A percentile compares a stretch with the other conserved stretches of the same genome.
These are phyloP conservation scores for Psilocybe azurescens DNA, from an alignment of 768 basidiomycete species.

Conservation along the genomic window DNA sequence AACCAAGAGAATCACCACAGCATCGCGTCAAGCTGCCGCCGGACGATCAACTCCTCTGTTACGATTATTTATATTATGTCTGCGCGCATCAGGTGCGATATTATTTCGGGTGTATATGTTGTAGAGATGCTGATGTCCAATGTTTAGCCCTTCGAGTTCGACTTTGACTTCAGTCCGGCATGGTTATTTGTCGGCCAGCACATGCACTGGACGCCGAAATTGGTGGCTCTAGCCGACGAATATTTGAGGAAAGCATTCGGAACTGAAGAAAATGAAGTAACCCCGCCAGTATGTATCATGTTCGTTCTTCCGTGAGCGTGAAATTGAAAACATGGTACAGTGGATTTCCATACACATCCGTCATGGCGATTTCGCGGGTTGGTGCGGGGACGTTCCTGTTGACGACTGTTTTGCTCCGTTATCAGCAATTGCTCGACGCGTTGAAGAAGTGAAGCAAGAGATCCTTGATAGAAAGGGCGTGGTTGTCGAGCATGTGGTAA, in stretches of 20 bases:
- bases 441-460: slow-evolving; percentile 59
- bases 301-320: background rate
- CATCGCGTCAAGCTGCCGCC: slow-evolving; percentile 51
- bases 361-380: slow-evolving; percentile 55
- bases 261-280: slow-evolving; percentile 37
- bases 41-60: slow-evolving; percentile 56
- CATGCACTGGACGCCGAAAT: slow-evolving; percentile 50
- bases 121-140: slow-evolving; percentile 3
- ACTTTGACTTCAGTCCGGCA: slow-evolving; percentile 60
- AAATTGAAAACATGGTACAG: slow-evolving; percentile 28
- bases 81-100: slow-evolving; percentile 46
- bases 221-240: slow-evolving; percentile 46
- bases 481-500: slow-evolving; percentile 55
- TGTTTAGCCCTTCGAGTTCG: slow-evolving; percentile 55
- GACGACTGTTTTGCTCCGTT: slow-evolving; percentile 59
- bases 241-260: slow-evolving; percentile 53
- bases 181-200: slow-evolving; percentile 62
- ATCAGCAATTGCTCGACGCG: slow-evolving; percentile 56
- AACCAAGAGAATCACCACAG: slow-evolving; percentile 45
- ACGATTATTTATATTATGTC: slow-evolving; percentile 58
- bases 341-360: slow-evolving; percentile 65
- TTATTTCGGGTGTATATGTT: slow-evolving; percentile 14
- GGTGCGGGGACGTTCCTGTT: slow-evolving; percentile 46
- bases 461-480: slow-evolving; percentile 49
- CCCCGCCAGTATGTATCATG: slow-evolving; percentile 48